A percentile compares a stretch with the other conserved stretches of the same genome.
These are phyloP conservation scores for Seiridium cupressi DNA, from an alignment of 2,329 filamentous ascomycete species.

Conservation along the genomic window DNA sequence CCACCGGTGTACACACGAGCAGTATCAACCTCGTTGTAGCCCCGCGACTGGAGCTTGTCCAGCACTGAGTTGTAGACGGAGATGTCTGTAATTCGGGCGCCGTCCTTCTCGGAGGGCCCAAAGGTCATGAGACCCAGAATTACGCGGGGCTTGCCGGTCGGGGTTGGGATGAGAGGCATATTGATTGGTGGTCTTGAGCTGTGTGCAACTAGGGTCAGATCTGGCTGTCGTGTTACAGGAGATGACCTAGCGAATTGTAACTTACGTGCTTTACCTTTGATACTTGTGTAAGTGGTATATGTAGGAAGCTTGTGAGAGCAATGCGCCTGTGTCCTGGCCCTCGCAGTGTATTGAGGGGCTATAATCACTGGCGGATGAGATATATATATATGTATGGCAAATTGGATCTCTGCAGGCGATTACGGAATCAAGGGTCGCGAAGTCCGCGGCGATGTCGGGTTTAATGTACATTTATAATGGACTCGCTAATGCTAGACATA, in stretches of 20 bases:
- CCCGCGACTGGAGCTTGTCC: constrained; percentile 72
- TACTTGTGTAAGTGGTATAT: not conserved
- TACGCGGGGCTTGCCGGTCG: constrained; percentile 57
- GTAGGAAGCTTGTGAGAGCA: not conserved
- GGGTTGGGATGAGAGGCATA: constrained; percentile 45
- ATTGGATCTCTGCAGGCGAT: no score
- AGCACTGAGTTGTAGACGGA: constrained; percentile 70
- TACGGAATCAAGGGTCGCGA: no score
- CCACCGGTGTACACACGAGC: constrained; percentile 71
- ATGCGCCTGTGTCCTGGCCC: not conserved
- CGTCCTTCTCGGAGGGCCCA: constrained; percentile 61
- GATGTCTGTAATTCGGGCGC: constrained; percentile 61
- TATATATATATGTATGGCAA: no score
- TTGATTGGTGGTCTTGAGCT: not conserved
- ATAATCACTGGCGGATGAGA: no score
- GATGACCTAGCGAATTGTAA: no score
- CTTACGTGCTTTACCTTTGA: not conserved
- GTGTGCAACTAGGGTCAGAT: no score
- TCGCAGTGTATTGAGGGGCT: no score
- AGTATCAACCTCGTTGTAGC: constrained; percentile 85
- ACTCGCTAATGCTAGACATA: no score
- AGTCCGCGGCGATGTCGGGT: no score
- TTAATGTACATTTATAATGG: no score
- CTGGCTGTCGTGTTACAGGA: no score
- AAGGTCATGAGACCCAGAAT: constrained; percentile 89